Conservation (phyloP, 495 filamentous ascomycete genomes). For the Letharia columbiana region DNA sequence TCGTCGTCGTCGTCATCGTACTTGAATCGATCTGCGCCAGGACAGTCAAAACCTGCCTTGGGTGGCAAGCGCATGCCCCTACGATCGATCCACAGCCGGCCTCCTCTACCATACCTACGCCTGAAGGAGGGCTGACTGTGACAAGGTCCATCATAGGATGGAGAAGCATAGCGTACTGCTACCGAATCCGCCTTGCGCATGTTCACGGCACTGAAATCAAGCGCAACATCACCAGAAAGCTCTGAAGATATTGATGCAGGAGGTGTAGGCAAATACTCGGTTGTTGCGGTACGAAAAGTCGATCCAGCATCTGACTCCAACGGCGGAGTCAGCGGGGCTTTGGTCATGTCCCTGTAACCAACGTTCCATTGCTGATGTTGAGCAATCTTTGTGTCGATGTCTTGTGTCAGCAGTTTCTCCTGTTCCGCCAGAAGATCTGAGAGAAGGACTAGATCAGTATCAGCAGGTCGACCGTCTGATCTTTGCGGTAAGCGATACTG, state of each 20-base stretch:
- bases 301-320: constrained; percentile 48
- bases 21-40: constrained; percentile 64
- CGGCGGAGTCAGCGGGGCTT: constrained; percentile 68
- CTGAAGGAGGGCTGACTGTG: constrained; percentile 52
- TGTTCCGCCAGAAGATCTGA: constrained; percentile 72
- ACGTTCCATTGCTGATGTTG: constrained; percentile 84
- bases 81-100: constrained; percentile 75
- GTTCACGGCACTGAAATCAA: constrained; percentile 29
- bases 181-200: constrained; percentile 35
- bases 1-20: constrained; percentile 67
- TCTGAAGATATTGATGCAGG: constrained; percentile 70
- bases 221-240: constrained; percentile 39
- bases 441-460: constrained; percentile 69
- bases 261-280: constrained; percentile 76
- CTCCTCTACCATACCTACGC: constrained; percentile 64
- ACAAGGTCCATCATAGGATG: constrained; percentile 32
- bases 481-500: constrained; percentile 62
- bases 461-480: constrained; percentile 57
- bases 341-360: constrained; percentile 74
- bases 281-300: constrained; percentile 68
- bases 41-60: constrained; percentile 23
- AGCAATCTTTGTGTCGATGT: constrained; percentile 70
- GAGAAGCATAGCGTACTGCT: constrained; percentile 42
- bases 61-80: constrained; percentile 38
- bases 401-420: constrained; percentile 64